Percentiles rank a stretch among this genome's conserved stretches.
These are phyloP conservation scores for Solanum dulcamara DNA, from an alignment of 257 asterid species.

Conservation along the genomic window DNA sequence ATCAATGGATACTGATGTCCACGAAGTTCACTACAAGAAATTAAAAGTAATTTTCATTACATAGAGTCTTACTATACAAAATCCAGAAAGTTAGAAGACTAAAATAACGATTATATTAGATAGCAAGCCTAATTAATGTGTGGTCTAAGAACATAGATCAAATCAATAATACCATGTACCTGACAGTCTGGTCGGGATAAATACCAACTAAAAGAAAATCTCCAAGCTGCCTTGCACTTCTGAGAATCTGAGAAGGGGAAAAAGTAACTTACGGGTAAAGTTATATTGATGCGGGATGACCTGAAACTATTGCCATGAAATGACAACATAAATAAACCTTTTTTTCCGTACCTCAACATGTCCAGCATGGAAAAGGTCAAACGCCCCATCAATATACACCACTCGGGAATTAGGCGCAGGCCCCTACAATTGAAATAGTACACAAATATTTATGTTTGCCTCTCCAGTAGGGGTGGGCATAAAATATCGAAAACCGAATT, in stretches of 20 bases:
- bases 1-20: constrained; percentile 68
- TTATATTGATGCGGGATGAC: background rate
- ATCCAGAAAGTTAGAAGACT: background rate
- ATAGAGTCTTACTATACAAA: background rate
- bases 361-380: constrained; percentile 96
- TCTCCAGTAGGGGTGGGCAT: too few relatives aligned
- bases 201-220: constrained; percentile 94
- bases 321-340: background rate
- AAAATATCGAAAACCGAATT: too few relatives aligned
- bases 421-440: constrained; percentile 36
- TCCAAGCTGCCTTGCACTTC: constrained; percentile 75
- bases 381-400: constrained; percentile 93
- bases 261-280: background rate
- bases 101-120: background rate
- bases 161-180: constrained; percentile 28
- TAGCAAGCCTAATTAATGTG: background rate
- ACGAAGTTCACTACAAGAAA: constrained; percentile 58
- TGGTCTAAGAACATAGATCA: background rate
- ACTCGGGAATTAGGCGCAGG: constrained; percentile 89
- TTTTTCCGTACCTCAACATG: constrained; percentile 65
- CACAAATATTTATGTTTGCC: background rate
- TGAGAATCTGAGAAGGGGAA: constrained; percentile 55
- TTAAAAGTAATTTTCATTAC: background rate
- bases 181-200: constrained; percentile 61
- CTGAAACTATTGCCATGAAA: background rate